phyloP scores from a whole-genome alignment of 2,329 filamentous ascomycete species.

The Tolypocladium capitatum region DNA sequence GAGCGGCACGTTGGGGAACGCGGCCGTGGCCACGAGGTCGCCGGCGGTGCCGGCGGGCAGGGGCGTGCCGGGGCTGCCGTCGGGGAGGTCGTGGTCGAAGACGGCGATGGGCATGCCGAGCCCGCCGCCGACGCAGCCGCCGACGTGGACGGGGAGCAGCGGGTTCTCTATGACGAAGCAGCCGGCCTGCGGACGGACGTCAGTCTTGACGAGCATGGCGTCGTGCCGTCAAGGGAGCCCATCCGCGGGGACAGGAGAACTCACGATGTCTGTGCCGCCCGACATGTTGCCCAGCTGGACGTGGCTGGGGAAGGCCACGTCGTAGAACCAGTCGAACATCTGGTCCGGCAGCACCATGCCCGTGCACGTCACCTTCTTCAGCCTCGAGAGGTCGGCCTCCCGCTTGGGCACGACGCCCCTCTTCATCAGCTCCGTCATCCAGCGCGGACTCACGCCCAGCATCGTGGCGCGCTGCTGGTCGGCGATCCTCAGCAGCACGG shows the following conservation, averaged over 20 bases:
- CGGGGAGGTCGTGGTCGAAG: constrained; percentile 49
- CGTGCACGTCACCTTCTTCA: constrained; percentile 54
- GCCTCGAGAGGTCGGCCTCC: constrained; percentile 45
- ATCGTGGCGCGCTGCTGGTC: constrained; percentile 54
- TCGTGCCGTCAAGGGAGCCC: no score
- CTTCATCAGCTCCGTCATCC: constrained; percentile 60
- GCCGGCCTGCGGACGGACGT: constrained; percentile 29
- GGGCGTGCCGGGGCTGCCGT: constrained; percentile 25
- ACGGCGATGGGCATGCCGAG: constrained; percentile 39
- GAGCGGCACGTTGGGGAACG: constrained; percentile 66
- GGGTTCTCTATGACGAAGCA: constrained; percentile 54
- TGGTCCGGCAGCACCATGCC: constrained; percentile 72
- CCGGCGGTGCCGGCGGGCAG: constrained; percentile 51
- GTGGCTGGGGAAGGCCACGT: constrained; percentile 51
- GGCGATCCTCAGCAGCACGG: constrained; percentile 48
- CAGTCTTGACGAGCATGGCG: not conserved
- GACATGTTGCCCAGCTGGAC: constrained; percentile 62
- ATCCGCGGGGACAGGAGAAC: no score
- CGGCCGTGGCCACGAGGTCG: constrained; percentile 56
- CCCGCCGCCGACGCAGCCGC: constrained; percentile 35
- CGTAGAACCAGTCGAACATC: constrained; percentile 68
- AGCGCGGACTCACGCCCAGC: constrained; percentile 64
- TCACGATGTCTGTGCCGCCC: constrained; percentile 64
- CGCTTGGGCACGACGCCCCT: constrained; percentile 47
- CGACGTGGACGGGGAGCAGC: constrained; percentile 50